A percentile compares a stretch with the other conserved stretches of the same genome.
Conservation (phyloP, 208 protist species). For the Leishmania aethiopica region DNA sequence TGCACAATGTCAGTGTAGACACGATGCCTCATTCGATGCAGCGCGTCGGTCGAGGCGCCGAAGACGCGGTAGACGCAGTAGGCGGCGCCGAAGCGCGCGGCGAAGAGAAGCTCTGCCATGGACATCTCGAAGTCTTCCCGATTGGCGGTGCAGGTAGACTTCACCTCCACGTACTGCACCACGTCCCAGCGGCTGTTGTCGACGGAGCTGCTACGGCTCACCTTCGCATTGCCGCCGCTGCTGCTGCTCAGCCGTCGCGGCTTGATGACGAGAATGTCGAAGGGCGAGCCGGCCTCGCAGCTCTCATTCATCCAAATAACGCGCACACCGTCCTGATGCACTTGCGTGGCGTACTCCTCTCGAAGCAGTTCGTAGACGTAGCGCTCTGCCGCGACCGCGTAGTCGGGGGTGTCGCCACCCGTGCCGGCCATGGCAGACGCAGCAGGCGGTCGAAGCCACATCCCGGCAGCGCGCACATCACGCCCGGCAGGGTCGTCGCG, state of each 20-base stretch:
- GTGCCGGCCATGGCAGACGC: conserved; percentile 8
- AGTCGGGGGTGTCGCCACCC: conserved; percentile 36
- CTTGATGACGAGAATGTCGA: conserved; percentile 77
- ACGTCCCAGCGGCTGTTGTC: conserved; percentile 30
- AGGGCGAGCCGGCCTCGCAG: conserved; percentile 66
- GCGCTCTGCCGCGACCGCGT: conserved; percentile 71
- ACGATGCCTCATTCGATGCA: conserved; percentile 51
- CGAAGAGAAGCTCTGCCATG: conserved; percentile 77
- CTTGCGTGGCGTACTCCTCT: conserved; percentile 34
- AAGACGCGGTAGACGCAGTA: conserved; percentile 86
- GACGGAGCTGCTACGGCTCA: background rate
- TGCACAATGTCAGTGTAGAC: conserved; percentile 61
- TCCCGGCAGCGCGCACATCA: conserved; percentile 1
- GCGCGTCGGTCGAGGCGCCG: conserved; percentile 52
- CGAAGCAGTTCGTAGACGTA: conserved; percentile 67
- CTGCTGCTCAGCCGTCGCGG: conserved; percentile 6
- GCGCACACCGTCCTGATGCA: conserved; percentile 25
- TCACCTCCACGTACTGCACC: conserved; percentile 79
- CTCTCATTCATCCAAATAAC: conserved; percentile 85
- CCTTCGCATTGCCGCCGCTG: background rate
- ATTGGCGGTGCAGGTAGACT: conserved; percentile 63
- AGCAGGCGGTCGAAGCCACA: conserved; percentile 27
- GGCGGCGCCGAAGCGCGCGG: conserved; percentile 63
- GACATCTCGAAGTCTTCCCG: conserved; percentile 84
- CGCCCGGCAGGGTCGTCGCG: no score